phyloP scores from a whole-genome alignment of 768 basidiomycete genomes.

The Xerocomus spinulosus region DNA sequence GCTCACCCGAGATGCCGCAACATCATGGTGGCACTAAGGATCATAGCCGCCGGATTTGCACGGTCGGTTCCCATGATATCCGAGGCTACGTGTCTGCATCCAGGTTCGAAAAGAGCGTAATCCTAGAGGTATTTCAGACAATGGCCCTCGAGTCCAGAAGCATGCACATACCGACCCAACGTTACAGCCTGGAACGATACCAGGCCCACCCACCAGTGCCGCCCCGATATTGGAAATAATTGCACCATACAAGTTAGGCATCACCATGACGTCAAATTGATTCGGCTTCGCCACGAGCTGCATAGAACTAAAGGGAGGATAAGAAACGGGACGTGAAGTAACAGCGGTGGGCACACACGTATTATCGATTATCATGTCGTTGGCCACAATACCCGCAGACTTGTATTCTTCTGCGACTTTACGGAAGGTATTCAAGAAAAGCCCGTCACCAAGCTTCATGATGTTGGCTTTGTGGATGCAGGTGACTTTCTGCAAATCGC shows the following conservation, averaged over 20 bases:
- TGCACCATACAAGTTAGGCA: slow-evolving; percentile 96
- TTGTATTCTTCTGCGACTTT: slow-evolving; percentile 95
- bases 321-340: background rate
- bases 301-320: slow-evolving; percentile 69
- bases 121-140: slow-evolving; percentile 45
- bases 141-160: background rate
- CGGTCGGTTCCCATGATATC: slow-evolving; percentile 96
- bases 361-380: slow-evolving; percentile 99
- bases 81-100: slow-evolving; percentile 91
- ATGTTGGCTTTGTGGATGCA: slow-evolving; percentile 99
- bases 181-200: slow-evolving; percentile 97
- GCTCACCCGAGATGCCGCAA: slow-evolving; percentile 89
- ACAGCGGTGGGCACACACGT: slow-evolving; percentile 50
- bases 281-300: slow-evolving; percentile 93
- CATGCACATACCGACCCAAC: slow-evolving; percentile 71
- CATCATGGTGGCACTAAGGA: slow-evolving; percentile 97
- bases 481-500: slow-evolving; percentile 79
- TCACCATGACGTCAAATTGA: slow-evolving; percentile 99
- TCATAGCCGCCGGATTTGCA: slow-evolving; percentile 96
- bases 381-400: slow-evolving; percentile 83
- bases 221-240: slow-evolving; percentile 99
- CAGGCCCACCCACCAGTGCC: slow-evolving; percentile 96
- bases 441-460: slow-evolving; percentile 99
- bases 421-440: slow-evolving; percentile 98
- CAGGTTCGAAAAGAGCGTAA: slow-evolving; percentile 97